phyloP scores from a whole-genome alignment of 257 asterid species.

The Penstemon davidsonii region DNA sequence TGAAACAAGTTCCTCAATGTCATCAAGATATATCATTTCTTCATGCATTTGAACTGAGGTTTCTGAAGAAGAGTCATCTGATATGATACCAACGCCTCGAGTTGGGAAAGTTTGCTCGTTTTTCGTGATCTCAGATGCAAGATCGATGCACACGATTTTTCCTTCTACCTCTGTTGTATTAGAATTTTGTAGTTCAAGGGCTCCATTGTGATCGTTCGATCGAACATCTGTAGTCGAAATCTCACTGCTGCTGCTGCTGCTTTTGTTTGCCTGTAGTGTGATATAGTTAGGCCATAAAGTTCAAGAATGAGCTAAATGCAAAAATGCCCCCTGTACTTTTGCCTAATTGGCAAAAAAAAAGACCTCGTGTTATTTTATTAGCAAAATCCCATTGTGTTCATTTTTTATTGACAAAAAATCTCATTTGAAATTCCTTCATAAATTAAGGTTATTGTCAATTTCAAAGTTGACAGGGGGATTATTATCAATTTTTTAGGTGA shows the following conservation, averaged over 20 bases:
- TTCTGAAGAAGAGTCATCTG: conserved; percentile 43
- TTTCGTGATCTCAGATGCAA: conserved; percentile 20
- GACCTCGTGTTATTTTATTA: no score
- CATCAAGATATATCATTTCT: conserved; percentile 58
- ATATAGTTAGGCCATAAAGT: background rate
- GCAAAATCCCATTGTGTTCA: no score
- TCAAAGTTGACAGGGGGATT: no score
- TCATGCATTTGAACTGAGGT: conserved; percentile 33
- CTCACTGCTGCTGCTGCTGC: background rate
- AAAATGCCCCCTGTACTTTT: no score
- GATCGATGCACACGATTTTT: conserved; percentile 24
- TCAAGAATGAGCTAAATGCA: background rate
- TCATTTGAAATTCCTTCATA: no score
- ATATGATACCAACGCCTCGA: no score
- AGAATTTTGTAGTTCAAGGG: background rate
- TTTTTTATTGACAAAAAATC: no score
- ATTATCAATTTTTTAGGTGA: no score
- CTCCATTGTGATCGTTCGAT: conserved; percentile 2
- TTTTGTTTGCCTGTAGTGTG: conserved; percentile 32
- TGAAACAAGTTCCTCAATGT: conserved; percentile 62
- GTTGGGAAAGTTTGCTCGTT: background rate
- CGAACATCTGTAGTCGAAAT: conserved; percentile 7
- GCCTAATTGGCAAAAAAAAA: no score
- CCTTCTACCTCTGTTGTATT: conserved; percentile 19
- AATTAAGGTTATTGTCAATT: no score